phyloP scores from a whole-genome alignment of 2,329 filamentous ascomycete species.

The Cercospora sp. region DNA sequence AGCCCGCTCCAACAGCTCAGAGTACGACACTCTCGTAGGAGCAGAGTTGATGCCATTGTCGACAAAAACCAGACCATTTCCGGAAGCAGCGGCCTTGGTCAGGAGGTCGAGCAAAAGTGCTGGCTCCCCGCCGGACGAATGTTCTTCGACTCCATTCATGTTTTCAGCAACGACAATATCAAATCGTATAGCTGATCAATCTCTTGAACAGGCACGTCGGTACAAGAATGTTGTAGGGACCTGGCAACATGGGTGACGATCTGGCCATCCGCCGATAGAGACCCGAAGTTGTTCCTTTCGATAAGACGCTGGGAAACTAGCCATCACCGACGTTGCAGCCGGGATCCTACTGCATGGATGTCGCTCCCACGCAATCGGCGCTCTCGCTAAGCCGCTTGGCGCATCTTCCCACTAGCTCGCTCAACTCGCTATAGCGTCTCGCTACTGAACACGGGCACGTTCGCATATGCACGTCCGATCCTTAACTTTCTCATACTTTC shows the following conservation, averaged over 20 bases:
- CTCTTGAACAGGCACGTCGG: background rate
- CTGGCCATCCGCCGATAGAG: background rate
- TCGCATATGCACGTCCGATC: background rate
- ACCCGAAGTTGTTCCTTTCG: background rate
- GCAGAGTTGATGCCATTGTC: slow-evolving; percentile 17
- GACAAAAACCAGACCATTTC: slow-evolving; percentile 16
- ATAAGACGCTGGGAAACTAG: background rate
- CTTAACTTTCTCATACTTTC: background rate
- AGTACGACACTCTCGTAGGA: slow-evolving; percentile 15
- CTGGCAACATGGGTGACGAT: background rate
- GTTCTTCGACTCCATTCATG: background rate
- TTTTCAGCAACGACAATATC: background rate
- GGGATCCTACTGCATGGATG: background rate
- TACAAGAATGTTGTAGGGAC: background rate
- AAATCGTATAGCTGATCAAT: background rate
- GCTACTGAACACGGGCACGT: background rate
- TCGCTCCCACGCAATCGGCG: background rate
- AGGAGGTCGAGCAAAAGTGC: slow-evolving; percentile 17
- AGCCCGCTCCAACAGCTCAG: slow-evolving; percentile 17
- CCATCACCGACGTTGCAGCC: background rate
- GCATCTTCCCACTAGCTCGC: background rate
- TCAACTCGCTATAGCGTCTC: background rate
- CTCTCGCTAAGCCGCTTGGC: background rate
- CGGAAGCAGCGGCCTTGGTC: slow-evolving; percentile 10
- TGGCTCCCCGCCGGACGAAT: background rate